Base-by-base conservation (phyloP, 2,329 filamentous ascomycete genomes). In the Mycocentrospora acerina region DNA sequence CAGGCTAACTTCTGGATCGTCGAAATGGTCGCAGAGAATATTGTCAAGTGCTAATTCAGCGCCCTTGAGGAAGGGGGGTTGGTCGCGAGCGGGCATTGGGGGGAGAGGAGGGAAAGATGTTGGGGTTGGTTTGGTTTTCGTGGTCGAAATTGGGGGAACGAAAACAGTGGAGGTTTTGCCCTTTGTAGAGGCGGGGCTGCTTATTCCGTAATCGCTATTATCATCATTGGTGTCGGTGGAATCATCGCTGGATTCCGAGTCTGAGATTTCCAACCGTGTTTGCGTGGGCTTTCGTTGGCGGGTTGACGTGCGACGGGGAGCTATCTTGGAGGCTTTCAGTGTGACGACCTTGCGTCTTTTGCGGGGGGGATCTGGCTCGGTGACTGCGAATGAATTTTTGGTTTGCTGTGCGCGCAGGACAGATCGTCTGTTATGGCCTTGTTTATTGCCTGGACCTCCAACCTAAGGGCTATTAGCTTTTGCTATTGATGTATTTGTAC, bases 21-120 rank as follows among this genome's bases (percentile, higher is more conserved):
- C 22, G 2, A 22, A 11, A 19, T 39, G 27, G n/a, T 48, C 42
- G 2, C 18, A 15, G 1, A 40, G 15, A 0, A 48, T 26, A 19
- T 48, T 48, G 29, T 39, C 35, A 1, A 48, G 27, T 1, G 45
- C 42, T 14, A 48, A 45, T 4, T 3, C 11, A 0, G 32, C 33
- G 17, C 45, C 42, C 18, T 15, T 29, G 26, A 33, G 27, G 29
- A 48, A 48, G n/a, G 35, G 29, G 7, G 15, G 6, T 3, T 15
- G 14, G 14, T 9, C 10, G 15, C 15, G 32, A 9, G 7, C 19
- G 2, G 35, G 18, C 19, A 37, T 14, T 13, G 18, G 17, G 24
- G 19, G 38, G 15, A 5, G 35, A 24, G 19, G 24, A 7, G 27
- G 37, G 37, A 13, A 19, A 9, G 32, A 19, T 2, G 24, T 26